These are phyloP conservation scores for Ustilago nuda DNA, from an alignment of 1,284 basidiomycete species.

Conservation along the genomic window DNA sequence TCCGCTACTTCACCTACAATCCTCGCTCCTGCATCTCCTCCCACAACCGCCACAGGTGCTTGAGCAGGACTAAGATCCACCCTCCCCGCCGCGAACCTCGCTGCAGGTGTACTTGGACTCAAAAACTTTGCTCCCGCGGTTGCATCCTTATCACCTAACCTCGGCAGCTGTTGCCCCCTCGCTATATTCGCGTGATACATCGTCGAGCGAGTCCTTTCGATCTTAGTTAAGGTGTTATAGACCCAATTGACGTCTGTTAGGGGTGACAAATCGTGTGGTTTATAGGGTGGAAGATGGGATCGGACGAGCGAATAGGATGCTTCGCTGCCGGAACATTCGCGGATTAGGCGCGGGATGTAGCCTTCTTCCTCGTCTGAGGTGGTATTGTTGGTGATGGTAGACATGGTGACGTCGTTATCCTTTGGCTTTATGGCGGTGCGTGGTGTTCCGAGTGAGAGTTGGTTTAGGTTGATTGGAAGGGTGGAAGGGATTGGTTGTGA, in stretches of 20 bases:
- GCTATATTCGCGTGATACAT: slow-evolving; percentile 30
- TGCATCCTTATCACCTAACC: slow-evolving; percentile 16
- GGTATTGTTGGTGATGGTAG: background rate
- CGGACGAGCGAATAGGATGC: slow-evolving; percentile 82
- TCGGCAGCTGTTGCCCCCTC: slow-evolving; percentile 6
- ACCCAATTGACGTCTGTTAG: slow-evolving; percentile 91
- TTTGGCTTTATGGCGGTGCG: background rate
- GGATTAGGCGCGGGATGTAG: slow-evolving; percentile 73
- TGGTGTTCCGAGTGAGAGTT: slow-evolving; percentile 17
- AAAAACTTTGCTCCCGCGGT: slow-evolving; percentile 22
- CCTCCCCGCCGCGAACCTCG: slow-evolving; percentile 20
- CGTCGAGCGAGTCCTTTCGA: slow-evolving; percentile 71
- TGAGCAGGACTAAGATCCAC: slow-evolving; percentile 39
- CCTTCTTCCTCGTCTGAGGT: background rate
- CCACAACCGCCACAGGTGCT: slow-evolving; percentile 1
- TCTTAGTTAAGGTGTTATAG: slow-evolving; percentile 78
- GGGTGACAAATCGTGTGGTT: slow-evolving; percentile 84
- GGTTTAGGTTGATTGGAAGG: background rate
- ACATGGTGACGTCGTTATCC: slow-evolving; percentile 5
- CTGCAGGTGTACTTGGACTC: slow-evolving; percentile 4
- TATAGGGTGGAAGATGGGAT: slow-evolving; percentile 75
- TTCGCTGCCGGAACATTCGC: slow-evolving; percentile 89
- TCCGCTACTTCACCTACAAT: slow-evolving; percentile 29
- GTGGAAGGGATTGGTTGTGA: background rate
- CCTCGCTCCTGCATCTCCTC: background rate